A percentile compares a stretch with the other conserved stretches of the same genome.
phyloP scores from a whole-genome alignment of 805 yeast species.

The Pichia thaimueangensis region DNA sequence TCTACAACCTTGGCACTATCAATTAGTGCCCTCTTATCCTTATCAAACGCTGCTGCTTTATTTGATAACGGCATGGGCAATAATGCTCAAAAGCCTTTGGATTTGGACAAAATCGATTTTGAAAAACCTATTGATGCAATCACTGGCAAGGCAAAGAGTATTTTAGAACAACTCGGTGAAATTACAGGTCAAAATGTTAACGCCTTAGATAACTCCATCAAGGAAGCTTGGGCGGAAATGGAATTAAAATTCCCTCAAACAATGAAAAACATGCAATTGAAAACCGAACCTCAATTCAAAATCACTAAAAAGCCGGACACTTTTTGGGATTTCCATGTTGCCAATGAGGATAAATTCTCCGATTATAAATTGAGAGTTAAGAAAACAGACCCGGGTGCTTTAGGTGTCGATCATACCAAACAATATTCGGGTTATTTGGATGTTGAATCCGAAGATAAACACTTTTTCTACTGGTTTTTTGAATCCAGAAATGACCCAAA shows the following conservation, averaged over 20 bases:
- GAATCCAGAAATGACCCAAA: conserved; percentile 85
- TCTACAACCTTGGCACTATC: conserved; percentile 11
- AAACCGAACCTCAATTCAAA: conserved; percentile 43
- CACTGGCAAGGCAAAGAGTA: conserved; percentile 16
- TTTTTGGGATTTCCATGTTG: conserved; percentile 32
- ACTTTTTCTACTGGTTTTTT: conserved; percentile 89
- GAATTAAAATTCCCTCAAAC: conserved; percentile 53
- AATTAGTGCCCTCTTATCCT: conserved; percentile 5
- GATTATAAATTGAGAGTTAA: conserved; percentile 46
- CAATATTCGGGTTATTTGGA: conserved; percentile 73
- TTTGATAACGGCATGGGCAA: background rate
- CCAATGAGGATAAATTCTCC: conserved; percentile 31
- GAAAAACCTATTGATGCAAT: conserved; percentile 1
- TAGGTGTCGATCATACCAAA: conserved; percentile 56
- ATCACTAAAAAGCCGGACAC: conserved; percentile 27
- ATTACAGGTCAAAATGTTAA: conserved; percentile 47
- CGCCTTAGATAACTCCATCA: conserved; percentile 41
- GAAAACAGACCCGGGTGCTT: conserved; percentile 39
- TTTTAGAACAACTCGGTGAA: conserved; percentile 40
- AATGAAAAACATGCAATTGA: conserved; percentile 41
- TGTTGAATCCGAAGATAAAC: conserved; percentile 65
- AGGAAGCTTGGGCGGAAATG: conserved; percentile 58
- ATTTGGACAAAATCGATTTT: background rate
- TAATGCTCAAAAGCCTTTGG: conserved; percentile 10
- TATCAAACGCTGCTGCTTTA: conserved; percentile 7